Base-by-base conservation (phyloP, 371 early-diverging fungal genomes). In the Mucor saturninus region DNA sequence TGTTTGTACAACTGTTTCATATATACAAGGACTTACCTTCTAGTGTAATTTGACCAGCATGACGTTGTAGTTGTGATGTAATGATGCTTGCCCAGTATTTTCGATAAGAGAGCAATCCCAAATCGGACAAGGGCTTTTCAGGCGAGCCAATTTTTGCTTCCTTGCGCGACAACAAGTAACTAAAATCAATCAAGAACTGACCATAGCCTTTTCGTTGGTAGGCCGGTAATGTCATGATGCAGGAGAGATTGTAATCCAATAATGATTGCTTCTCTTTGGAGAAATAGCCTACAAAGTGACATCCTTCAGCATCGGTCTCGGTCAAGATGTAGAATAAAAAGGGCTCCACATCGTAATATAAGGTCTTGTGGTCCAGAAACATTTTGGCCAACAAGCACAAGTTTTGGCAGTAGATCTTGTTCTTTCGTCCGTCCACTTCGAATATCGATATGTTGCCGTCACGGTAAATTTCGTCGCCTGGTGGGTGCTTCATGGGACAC, bases 311-410 rank as follows among this genome's bases (percentile, higher is more conserved):
- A 57, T 95, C 93, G 13, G 75, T 77, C 65, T 91, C 87, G 7
- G 93, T 92, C 83, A 99, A 83, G 38, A 99, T 85, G 76, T 99
- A 99, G 68, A 99, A 99, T 57, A 99, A 73, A 74, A 99, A 99
- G 3, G 99, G 98, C 64, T 99, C 98, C 26, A 99, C 97, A 67
- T 99, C 99, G 73, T 99, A 99, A 73, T 98, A 99, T 28, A 99
- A 82, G 0, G 99, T 99, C 74, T 99, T 99, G 76, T 98, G 99
- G 83, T 99, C 99, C 42, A 99, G 78, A 76, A 99, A 99, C 86
- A 98, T 90, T 75, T 99, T 99, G 14, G 98, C 93, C 3, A 99
- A 74, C 28, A 99, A 83, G 60, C 98, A 98, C 38, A 99, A 80
- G 76, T 99, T 99, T 70, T 96, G 95, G 80, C 99, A 98, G 73